Percentiles rank a stretch among this genome's conserved stretches.
phyloP scores from a whole-genome alignment of 2,329 filamentous ascomycete genomes.

The Colletotrichum lini region DNA sequence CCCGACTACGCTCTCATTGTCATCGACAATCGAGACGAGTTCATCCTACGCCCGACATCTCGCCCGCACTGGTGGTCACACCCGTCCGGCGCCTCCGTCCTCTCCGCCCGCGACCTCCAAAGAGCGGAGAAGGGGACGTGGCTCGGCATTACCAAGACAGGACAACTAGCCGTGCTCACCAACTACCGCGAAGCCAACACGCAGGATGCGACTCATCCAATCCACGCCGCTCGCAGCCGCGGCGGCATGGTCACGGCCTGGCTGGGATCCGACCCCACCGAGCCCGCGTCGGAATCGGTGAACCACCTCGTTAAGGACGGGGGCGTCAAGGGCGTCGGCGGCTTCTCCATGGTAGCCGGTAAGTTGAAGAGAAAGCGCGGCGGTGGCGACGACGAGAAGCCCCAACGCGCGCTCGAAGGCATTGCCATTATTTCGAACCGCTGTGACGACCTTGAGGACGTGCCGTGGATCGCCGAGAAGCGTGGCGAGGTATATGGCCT shows the following conservation, averaged over 20 bases:
- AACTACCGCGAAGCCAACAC: constrained; percentile 74
- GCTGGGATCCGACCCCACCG: constrained; percentile 65
- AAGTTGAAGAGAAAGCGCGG: constrained; percentile 62
- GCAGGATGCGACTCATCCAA: constrained; percentile 65
- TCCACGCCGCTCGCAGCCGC: constrained; percentile 70
- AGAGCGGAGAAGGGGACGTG: constrained; percentile 75
- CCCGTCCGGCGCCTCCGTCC: constrained; percentile 60
- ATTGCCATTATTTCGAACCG: constrained; percentile 76
- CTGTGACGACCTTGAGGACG: constrained; percentile 64
- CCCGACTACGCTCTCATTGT: constrained; percentile 82
- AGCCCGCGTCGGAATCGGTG: constrained; percentile 66
- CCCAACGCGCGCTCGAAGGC: constrained; percentile 55
- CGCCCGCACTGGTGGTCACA: constrained; percentile 75
- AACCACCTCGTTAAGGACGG: constrained; percentile 65
- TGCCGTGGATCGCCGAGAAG: constrained; percentile 70
- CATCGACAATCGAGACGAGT: constrained; percentile 85
- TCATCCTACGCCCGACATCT: constrained; percentile 74
- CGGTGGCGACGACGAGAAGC: constrained; percentile 14
- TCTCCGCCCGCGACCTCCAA: constrained; percentile 74
- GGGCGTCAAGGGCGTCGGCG: constrained; percentile 73
- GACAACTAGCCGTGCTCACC: constrained; percentile 75
- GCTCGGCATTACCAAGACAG: constrained; percentile 73
- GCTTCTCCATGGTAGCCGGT: constrained; percentile 77
- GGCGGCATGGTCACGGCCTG: constrained; percentile 76
- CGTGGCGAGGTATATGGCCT: constrained; percentile 70